phyloP scores from a whole-genome alignment of 768 basidiomycete species.

The Lactarius sanguifluus region DNA sequence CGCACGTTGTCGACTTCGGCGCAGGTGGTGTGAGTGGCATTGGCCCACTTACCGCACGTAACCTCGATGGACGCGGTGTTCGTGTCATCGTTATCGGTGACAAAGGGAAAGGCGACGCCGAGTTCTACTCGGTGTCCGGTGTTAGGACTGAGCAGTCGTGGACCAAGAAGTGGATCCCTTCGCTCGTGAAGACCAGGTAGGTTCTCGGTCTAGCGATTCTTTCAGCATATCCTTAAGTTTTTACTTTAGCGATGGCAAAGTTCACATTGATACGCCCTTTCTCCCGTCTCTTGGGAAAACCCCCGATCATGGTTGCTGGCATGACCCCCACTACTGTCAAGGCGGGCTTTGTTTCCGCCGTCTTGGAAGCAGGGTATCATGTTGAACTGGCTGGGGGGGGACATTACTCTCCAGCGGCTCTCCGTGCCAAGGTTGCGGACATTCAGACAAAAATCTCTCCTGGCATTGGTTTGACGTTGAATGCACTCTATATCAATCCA shows the following conservation, averaged over 20 bases:
- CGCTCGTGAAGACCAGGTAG: conserved; percentile 86
- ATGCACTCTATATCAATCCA: conserved; percentile 97
- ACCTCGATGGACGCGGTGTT: conserved; percentile 91
- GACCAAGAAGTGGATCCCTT: conserved; percentile 85
- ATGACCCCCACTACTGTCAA: conserved; percentile 99
- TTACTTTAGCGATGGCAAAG: conserved; percentile 73
- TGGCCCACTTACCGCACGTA: conserved; percentile 84
- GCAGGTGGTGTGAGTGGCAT: conserved; percentile 94
- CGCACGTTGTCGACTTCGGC: conserved; percentile 95
- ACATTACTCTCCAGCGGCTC: conserved; percentile 88
- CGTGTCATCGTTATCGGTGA: conserved; percentile 90
- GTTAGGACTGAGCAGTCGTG: conserved; percentile 86
- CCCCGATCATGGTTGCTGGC: conserved; percentile 98
- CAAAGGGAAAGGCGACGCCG: conserved; percentile 82
- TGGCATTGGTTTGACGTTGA: conserved; percentile 91
- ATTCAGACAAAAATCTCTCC: conserved; percentile 82
- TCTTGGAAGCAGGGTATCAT: conserved; percentile 92
- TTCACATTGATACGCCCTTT: conserved; percentile 96
- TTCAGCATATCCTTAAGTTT: conserved; percentile 2
- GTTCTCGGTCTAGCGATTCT: background rate
- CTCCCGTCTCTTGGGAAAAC: conserved; percentile 93
- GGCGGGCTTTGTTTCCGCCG: conserved; percentile 90
- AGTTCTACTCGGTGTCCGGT: conserved; percentile 67
- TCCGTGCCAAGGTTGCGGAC: conserved; percentile 89
- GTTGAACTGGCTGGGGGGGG: conserved; percentile 97